Base-by-base conservation (phyloP, 768 basidiomycete genomes). In the Mycena venus region DNA sequence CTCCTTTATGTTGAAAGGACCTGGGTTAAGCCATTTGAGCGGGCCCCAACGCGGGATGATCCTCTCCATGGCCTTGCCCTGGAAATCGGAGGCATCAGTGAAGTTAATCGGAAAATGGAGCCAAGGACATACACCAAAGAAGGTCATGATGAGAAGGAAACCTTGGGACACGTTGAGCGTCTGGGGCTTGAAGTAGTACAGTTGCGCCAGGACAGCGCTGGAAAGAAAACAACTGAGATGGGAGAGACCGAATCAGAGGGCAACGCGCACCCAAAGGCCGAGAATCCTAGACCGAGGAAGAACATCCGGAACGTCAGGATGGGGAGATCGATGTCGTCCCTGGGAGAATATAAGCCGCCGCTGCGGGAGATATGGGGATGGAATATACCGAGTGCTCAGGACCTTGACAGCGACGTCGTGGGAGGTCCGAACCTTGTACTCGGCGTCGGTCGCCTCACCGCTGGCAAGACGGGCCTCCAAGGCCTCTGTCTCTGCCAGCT, bases 381-480 rank as follows among this genome's bases (percentile, higher is more conserved):
- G 60, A 56, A 72, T 77, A 31, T 34, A 72, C 75, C 75, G 64
- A 68, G 75, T 75, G 61, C 75, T 75, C 60, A 75, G 66, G 63
- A 84, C 84, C 81, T 85, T 85, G 78, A 85, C 77, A 55, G 84
- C 84, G 68, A 87, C 83, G 73, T 86, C 85, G 75, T 83, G 84
- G 12, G 85, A 84, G 70, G 79, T 73, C 53, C 82, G 80, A 62
- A 85, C 81, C 66, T 78, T 78, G 72, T 84, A 85, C 77, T 85
- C 83, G n/a, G 82, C 79, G 55, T 82, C 82, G 56, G 79, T 68
- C 25, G 83, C 82, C 58, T 81, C 81, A 68, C 83, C 81, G 64
- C 78, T 70, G 63, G 78, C 72, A 55, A 84, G 77, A 27, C 82
- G 81, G 51, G 81, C 82, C 76, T 84, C 80, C 61, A 82, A 76